phyloP scores from a whole-genome alignment of 495 filamentous ascomycete species.

The Penicillium salamii region DNA sequence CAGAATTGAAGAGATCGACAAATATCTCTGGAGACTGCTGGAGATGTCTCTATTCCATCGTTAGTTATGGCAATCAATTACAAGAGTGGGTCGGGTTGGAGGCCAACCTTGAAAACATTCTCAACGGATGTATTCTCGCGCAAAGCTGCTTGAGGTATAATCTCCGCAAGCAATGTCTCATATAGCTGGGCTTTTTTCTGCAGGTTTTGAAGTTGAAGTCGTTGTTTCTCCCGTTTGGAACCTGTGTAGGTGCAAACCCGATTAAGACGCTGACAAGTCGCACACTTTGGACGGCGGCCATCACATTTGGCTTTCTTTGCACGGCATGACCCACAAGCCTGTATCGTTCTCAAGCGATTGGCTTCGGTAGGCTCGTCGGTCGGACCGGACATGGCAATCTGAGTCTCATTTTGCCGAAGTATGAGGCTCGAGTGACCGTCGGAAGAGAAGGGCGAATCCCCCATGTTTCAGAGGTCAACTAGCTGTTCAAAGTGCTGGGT shows the following conservation, averaged over 20 bases:
- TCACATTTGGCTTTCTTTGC: constrained; percentile 42
- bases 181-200: background rate
- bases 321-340: constrained; percentile 43
- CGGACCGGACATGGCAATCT: background rate
- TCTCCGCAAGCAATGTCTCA: background rate
- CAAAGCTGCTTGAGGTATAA: background rate
- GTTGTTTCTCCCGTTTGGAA: constrained; percentile 10
- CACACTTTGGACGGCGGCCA: constrained; percentile 26
- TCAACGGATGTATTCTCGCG: background rate
- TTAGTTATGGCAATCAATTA: background rate
- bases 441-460: background rate
- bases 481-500: background rate
- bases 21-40: background rate
- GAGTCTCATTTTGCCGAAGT: background rate
- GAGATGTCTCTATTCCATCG: background rate
- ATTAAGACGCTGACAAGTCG: constrained; percentile 4
- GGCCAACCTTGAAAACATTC: background rate
- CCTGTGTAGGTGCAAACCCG: constrained; percentile 11
- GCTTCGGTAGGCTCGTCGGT: background rate
- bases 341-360: constrained; percentile 5
- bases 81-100: background rate
- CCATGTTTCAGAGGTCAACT: background rate
- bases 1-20: background rate
- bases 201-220: background rate
- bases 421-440: background rate